Evolutionary conservation across 2,329 filamentous ascomycete species (phyloP).

Genomic region (Neonectria ditissima): DNA sequence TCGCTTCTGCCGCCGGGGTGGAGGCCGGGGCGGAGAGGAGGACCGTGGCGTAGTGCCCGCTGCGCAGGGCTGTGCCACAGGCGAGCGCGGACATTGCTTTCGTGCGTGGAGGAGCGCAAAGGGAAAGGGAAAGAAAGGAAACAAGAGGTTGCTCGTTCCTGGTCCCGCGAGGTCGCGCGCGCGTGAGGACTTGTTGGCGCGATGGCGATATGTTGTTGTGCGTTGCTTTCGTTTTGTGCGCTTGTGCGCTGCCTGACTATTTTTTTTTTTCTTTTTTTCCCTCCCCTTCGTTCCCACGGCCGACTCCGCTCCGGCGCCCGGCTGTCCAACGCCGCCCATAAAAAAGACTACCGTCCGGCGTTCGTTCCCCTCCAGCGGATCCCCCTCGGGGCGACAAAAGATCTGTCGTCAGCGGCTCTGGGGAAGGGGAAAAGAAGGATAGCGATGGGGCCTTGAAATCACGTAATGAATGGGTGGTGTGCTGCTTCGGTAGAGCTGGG

Average conservation of each 20-base stretch:
- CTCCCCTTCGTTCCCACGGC: not conserved
- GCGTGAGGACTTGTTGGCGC: not conserved
- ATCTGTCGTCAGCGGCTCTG: not conserved
- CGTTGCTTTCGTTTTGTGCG: slow-evolving; percentile 26
- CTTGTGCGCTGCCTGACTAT: slow-evolving; percentile 15
- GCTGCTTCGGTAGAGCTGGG: slow-evolving; percentile 15
- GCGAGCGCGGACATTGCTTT: slow-evolving; percentile 9
- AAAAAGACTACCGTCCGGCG: not conserved
- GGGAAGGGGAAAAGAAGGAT: not conserved
- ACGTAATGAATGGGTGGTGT: slow-evolving; percentile 27
- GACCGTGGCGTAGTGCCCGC: slow-evolving; percentile 40
- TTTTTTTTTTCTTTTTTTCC: slow-evolving; percentile 18
- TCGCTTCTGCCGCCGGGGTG: slow-evolving; percentile 20
- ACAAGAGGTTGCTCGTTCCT: not conserved
- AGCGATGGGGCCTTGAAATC: slow-evolving; percentile 7
- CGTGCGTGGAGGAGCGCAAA: slow-evolving; percentile 10
- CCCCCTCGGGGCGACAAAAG: not conserved
- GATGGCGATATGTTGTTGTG: slow-evolving; percentile 15
- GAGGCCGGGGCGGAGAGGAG: slow-evolving; percentile 34
- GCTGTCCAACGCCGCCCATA: too few species aligned
- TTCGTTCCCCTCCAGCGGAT: not conserved
- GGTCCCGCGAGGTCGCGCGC: not conserved
- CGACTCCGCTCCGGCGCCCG: slow-evolving; percentile 19
- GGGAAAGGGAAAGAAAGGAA: too few species aligned
- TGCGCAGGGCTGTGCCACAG: slow-evolving; percentile 40